These are phyloP conservation scores for Penicillium sp. DNA, from an alignment of 2,329 filamentous ascomycete genomes.

Conservation along the genomic window DNA sequence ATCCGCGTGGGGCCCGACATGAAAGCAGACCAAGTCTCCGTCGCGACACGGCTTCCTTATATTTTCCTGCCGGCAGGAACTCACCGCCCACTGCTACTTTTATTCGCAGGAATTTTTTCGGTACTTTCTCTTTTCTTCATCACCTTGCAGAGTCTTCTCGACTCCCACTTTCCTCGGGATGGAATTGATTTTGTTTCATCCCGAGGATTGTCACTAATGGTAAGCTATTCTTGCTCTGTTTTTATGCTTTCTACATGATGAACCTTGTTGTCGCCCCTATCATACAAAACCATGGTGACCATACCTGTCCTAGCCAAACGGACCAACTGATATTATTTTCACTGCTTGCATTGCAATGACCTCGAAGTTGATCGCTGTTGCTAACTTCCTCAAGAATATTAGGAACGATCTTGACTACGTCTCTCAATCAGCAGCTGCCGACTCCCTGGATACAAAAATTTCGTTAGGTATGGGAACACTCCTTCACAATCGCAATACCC, in stretches of 20 bases:
- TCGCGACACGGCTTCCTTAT: conserved; percentile 16
- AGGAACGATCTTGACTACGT: not conserved
- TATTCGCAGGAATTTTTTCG: conserved; percentile 24
- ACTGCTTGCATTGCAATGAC: conserved; percentile 9
- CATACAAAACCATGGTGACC: conserved; percentile 59
- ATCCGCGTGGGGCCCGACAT: not conserved
- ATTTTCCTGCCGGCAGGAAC: conserved; percentile 30
- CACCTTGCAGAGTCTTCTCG: conserved; percentile 8
- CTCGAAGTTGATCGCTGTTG: conserved; percentile 13
- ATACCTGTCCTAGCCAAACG: conserved; percentile 61
- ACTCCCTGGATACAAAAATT: not conserved
- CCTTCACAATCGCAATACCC: conserved; percentile 7
- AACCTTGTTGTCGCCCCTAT: conserved; percentile 64
- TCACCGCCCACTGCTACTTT: conserved; percentile 24
- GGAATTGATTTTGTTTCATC: conserved; percentile 19
- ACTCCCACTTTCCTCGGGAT: conserved; percentile 16
- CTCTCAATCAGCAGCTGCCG: not conserved
- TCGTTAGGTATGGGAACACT: conserved; percentile 24
- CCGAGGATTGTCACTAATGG: conserved; percentile 21
- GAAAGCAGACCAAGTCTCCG: not conserved
- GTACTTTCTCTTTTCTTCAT: conserved; percentile 8
- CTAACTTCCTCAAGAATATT: conserved; percentile 29
- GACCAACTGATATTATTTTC: conserved; percentile 51
- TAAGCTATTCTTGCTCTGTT: conserved; percentile 25
- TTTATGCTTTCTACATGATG: conserved; percentile 47